A percentile compares a stretch with the other conserved stretches of the same genome.
Evolutionary conservation across 495 filamentous ascomycete genomes (phyloP).

Genomic region (Eremomyces bilateralis): DNA sequence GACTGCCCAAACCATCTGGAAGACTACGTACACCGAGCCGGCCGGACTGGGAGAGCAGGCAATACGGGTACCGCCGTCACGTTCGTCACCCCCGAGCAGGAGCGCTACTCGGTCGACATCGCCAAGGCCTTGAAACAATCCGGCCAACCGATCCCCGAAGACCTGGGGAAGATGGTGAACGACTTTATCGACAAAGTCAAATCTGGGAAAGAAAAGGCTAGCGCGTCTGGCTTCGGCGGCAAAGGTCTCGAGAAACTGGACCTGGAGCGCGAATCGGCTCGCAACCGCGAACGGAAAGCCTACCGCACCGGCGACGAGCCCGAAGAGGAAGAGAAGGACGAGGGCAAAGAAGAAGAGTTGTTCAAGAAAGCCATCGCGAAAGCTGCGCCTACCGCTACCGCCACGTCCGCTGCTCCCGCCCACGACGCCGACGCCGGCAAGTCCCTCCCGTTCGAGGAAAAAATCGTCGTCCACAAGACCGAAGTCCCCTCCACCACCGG

Average conservation of each 20-base stretch:
- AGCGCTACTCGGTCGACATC: slow-evolving; percentile 74
- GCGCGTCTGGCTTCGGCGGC: slow-evolving; percentile 64
- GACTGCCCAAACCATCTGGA: slow-evolving; percentile 93
- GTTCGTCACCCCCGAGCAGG: slow-evolving; percentile 79
- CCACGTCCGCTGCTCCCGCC: slow-evolving; percentile 24
- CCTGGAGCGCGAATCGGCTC: slow-evolving; percentile 68
- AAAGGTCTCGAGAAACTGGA: slow-evolving; percentile 85
- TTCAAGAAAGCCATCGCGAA: slow-evolving; percentile 13
- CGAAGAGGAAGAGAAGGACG: slow-evolving; percentile 57
- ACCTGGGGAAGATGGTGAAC: slow-evolving; percentile 40
- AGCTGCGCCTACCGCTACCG: slow-evolving; percentile 26
- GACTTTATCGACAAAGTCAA: slow-evolving; percentile 74
- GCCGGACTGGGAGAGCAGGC: slow-evolving; percentile 84
- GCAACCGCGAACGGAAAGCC: slow-evolving; percentile 62
- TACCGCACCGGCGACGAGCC: slow-evolving; percentile 81
- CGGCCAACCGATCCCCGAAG: slow-evolving; percentile 57
- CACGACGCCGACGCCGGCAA: too few relatives aligned
- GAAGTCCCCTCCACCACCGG: slow-evolving; percentile 26
- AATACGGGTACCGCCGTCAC: slow-evolving; percentile 90
- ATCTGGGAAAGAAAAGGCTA: slow-evolving; percentile 59
- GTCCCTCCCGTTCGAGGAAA: slow-evolving; percentile 48
- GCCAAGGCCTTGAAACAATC: slow-evolving; percentile 87
- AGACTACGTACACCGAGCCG: slow-evolving; percentile 93
- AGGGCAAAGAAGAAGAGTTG: slow-evolving; percentile 30
- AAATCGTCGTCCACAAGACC: slow-evolving; percentile 62